Conservation (phyloP, 805 yeast species). For the Saccharomycopsis oosterbeekiorum region DNA sequence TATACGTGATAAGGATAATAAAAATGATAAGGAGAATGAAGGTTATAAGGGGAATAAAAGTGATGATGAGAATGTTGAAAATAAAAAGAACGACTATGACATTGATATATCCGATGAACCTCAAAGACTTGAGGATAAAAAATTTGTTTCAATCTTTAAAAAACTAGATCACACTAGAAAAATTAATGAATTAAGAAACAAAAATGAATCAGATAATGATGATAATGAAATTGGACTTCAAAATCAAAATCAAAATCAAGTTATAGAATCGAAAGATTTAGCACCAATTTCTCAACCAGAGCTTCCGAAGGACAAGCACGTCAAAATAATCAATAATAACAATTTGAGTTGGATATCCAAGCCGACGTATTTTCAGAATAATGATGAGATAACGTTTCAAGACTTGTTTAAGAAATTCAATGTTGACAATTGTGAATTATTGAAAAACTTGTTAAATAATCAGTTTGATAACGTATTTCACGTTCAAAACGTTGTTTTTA, state of each 20-base stretch:
- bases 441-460: conserved; percentile 36
- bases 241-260: background rate
- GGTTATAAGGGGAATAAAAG: conserved; percentile 20
- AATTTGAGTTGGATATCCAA: conserved; percentile 53
- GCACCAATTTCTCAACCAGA: conserved; percentile 83
- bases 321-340: conserved; percentile 28
- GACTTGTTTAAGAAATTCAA: background rate
- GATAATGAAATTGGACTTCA: conserved; percentile 19
- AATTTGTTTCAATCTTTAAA: conserved; percentile 6
- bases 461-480: conserved; percentile 58
- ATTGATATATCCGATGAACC: background rate
- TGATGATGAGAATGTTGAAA: conserved; percentile 13
- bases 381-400: conserved; percentile 34
- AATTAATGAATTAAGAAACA: background rate
- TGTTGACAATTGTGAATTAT: background rate
- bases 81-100: background rate
- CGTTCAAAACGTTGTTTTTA: conserved; percentile 62
- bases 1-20: conserved; percentile 15
- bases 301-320: conserved; percentile 41
- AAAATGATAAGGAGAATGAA: conserved; percentile 16
- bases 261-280: conserved; percentile 31
- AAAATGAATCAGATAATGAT: conserved; percentile 18
- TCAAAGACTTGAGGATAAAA: background rate
- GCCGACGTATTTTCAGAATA: conserved; percentile 48
- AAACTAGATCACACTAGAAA: conserved; percentile 3